phyloP scores from a whole-genome alignment of 2,329 filamentous ascomycete genomes.

The Monilinia fructigena region DNA sequence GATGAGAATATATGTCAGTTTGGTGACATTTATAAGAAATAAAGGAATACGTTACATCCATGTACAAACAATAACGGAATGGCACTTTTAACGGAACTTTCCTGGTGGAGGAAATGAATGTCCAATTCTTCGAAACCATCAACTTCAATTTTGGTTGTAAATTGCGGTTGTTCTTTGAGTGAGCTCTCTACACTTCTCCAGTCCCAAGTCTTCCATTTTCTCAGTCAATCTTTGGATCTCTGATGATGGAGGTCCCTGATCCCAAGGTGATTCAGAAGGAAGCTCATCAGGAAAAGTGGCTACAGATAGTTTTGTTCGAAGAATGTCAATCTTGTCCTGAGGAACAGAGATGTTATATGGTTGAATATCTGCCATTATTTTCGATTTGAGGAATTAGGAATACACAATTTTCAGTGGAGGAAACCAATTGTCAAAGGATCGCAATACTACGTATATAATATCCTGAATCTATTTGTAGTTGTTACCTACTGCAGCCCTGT shows the following conservation, averaged over 20 bases:
- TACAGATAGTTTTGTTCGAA: slow-evolving; percentile 2
- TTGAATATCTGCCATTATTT: background rate
- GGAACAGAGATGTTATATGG: slow-evolving; percentile 4
- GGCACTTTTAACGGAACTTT: slow-evolving; percentile 45
- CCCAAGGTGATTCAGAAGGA: background rate
- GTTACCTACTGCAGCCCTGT: background rate
- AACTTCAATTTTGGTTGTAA: slow-evolving; percentile 46
- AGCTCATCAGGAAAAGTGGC: slow-evolving; percentile 2
- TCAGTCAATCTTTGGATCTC: slow-evolving; percentile 6
- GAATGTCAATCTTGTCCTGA: background rate
- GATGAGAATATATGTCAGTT: background rate
- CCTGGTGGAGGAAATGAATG: slow-evolving; percentile 64
- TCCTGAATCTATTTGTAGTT: background rate
- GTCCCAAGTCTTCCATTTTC: slow-evolving; percentile 6
- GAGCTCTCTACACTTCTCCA: slow-evolving; percentile 24
- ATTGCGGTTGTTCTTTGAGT: slow-evolving; percentile 36
- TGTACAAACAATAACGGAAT: slow-evolving; percentile 68
- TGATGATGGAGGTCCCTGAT: slow-evolving; percentile 13
- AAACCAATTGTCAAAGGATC: background rate
- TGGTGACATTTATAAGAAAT: background rate
- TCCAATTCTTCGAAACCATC: slow-evolving; percentile 58
- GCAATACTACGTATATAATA: too few relatives aligned
- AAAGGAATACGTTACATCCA: background rate
- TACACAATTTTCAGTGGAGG: too few relatives aligned
- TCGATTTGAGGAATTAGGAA: background rate